Evolutionary conservation across 2,329 filamentous ascomycete species (phyloP).

Genomic region (Fusarium bactridioides): DNA sequence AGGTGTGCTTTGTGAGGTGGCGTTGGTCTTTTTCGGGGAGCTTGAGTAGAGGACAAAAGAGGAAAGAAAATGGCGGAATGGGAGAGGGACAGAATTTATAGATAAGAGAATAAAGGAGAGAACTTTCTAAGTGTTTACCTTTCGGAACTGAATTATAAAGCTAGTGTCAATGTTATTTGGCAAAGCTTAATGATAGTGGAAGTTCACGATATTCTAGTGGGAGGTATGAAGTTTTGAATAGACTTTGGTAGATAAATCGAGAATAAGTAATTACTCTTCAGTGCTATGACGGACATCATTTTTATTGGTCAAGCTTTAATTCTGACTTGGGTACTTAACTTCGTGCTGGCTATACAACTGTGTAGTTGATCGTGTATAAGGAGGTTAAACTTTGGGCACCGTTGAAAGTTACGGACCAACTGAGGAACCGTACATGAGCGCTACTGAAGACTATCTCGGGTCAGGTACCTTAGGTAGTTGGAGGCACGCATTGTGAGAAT

Average conservation of each 20-base stretch:
- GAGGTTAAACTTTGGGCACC: neutral
- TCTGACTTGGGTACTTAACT: neutral
- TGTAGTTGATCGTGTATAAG: accelerated
- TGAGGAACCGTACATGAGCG: accelerated
- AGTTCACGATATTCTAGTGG: neutral
- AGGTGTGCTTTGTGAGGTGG: neutral
- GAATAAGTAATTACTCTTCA: accelerated
- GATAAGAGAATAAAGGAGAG: neutral
- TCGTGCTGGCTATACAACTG: neutral
- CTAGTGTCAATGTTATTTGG: accelerated
- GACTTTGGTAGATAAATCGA: neutral
- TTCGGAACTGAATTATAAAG: neutral
- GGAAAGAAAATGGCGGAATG: accelerated
- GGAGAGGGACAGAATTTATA: accelerated
- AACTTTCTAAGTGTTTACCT: neutral
- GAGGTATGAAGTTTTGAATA: accelerated
- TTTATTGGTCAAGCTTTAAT: neutral
- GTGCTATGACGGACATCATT: accelerated
- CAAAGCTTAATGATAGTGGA: neutral
- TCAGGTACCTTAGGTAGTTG: too few relatives aligned
- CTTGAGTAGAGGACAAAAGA: neutral
- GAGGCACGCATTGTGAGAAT: neutral
- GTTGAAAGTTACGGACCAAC: neutral
- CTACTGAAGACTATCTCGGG: neutral
- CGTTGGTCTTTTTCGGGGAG: accelerated